These are phyloP conservation scores for Tanacetum coccineum DNA, from an alignment of 129 eudicot genomes.

Conservation along the genomic window DNA sequence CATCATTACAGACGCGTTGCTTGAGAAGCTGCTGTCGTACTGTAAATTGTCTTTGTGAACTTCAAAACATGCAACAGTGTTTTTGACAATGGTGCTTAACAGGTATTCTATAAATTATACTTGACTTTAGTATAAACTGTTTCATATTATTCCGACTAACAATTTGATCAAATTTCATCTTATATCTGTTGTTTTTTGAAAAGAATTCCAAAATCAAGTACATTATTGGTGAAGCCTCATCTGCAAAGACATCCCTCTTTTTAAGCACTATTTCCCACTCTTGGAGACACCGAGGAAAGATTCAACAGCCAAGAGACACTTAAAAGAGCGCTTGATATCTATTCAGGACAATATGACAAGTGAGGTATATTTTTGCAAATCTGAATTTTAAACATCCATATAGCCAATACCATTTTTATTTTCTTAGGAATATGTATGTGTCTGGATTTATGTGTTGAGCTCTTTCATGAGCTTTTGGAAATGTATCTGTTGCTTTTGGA, in stretches of 20 bases:
- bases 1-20: background rate
- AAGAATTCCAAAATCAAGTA: background rate
- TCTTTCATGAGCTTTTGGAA: no score
- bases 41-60: background rate
- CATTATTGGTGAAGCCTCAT: background rate
- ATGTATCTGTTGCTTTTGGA: no score
- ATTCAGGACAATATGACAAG: background rate
- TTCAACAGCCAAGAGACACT: background rate
- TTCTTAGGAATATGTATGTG: no score
- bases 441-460: no score
- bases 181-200: background rate
- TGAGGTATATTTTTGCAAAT: background rate
- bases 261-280: background rate
- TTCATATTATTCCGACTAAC: background rate
- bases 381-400: background rate
- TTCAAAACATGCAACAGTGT: background rate
- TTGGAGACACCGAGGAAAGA: background rate
- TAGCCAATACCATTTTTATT: background rate
- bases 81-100: background rate
- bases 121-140: background rate
- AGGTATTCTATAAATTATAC: constrained; percentile 10
- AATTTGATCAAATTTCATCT: background rate
- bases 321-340: background rate
- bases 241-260: background rate
- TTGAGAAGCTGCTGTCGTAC: background rate